Conservation (phyloP, 2,329 filamentous ascomycete genomes). For the Claviceps spartinae region DNA sequence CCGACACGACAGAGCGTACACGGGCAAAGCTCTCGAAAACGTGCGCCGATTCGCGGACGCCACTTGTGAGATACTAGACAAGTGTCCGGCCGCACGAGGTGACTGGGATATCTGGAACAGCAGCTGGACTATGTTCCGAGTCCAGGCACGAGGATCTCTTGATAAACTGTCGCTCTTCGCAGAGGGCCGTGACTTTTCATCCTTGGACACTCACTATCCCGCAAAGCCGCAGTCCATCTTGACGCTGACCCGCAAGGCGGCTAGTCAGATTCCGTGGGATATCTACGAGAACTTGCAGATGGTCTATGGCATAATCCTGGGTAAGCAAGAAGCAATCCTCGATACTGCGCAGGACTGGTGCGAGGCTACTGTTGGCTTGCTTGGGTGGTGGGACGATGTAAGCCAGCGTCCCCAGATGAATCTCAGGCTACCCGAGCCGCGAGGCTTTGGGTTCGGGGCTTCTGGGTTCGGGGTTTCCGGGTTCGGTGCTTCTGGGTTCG, state of each 20-base stretch:
- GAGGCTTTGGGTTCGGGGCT: conserved; percentile 22
- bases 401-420: conserved; percentile 30
- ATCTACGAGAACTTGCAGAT: conserved; percentile 75
- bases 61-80: conserved; percentile 54
- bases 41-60: conserved; percentile 58
- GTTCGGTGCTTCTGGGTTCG: conserved; percentile 18
- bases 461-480: conserved; percentile 18
- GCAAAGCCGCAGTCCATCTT: conserved; percentile 39
- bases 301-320: conserved; percentile 69
- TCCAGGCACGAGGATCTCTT: conserved; percentile 55
- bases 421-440: conserved; percentile 26
- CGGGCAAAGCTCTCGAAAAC: conserved; percentile 61
- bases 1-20: conserved; percentile 53
- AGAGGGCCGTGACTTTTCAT: conserved; percentile 50
- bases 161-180: conserved; percentile 64
- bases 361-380: conserved; percentile 70
- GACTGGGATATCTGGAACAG: conserved; percentile 75
- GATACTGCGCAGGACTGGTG: conserved; percentile 79
- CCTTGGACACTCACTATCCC: conserved; percentile 19
- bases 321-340: conserved; percentile 61
- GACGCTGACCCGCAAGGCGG: conserved; percentile 60
- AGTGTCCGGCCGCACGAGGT: conserved; percentile 54
- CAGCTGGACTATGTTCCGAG: conserved; percentile 76
- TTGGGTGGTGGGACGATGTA: conserved; percentile 88
- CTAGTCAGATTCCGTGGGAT: conserved; percentile 78